Base-by-base conservation (phyloP, 1,284 basidiomycete genomes). In the Lignosus rhinocerotis region DNA sequence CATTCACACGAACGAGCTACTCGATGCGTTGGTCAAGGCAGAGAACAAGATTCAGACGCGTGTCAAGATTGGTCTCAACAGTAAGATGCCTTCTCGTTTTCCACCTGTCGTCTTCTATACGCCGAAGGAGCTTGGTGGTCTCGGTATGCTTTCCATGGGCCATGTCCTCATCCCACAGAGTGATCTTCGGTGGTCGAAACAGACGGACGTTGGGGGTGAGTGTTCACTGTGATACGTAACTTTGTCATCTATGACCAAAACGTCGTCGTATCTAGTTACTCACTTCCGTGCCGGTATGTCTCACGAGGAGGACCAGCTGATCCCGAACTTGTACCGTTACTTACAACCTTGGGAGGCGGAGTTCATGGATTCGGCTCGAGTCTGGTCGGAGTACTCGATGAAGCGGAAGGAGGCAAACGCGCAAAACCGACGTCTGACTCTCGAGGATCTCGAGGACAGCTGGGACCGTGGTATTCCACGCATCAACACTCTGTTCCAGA, bases 371-470 rank as follows among this genome's bases (percentile, higher is more conserved):
- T 97, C 94, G 6, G 95, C 95, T 41, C 93, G 97, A 64, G 97
- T 99, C 31, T 99, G 97, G 97, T 94, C 93, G 2, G 97, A 99
- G 76, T 99, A 99, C 73, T 97, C 97, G 0, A 93, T 98, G 93
- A 99, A 99, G 83, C 83, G 97, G 65, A 98, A 98, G 76, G 97
- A 99, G 73, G 97, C 96, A 19, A 96, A 95, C 64, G 95, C 96
- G 2, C 94, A 98, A 73, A 98, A 99, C 75, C 90, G 96, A 58
- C 88, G 97, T 25, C 80, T 98, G 48, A 98, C 96, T 1, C 80
- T 98, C n/a, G 96, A 98, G 72, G 96, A 98, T 80, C 81, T 98
- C 21, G 95, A 98, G 73, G 95, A 98, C 71, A 94, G 92, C 69
- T 98, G 94, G 94, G 94, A 98, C 76, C 92, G 96, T 66, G 96